phyloP scores from a whole-genome alignment of 768 basidiomycete genomes.

The Amanita phalloides region DNA sequence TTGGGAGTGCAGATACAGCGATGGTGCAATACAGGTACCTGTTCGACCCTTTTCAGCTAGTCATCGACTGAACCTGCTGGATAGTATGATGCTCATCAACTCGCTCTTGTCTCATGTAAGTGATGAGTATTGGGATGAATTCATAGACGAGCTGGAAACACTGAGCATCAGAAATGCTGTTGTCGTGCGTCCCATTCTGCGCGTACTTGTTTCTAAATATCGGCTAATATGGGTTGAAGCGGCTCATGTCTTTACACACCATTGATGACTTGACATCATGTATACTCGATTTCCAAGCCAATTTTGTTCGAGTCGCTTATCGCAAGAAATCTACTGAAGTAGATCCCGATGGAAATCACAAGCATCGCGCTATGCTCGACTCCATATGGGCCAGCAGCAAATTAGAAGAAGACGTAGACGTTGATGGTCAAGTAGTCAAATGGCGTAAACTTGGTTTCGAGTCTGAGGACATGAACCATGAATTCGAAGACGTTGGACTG shows the following conservation, averaged over 20 bases:
- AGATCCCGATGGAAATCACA: constrained; percentile 51
- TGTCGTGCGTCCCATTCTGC: constrained; percentile 42
- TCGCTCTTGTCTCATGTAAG: constrained; percentile 73
- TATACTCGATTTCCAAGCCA: constrained; percentile 83
- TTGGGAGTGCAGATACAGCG: constrained; percentile 75
- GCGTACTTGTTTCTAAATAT: neutral
- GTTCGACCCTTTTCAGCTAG: neutral
- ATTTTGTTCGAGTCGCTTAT: constrained; percentile 68
- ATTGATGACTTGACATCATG: constrained; percentile 76
- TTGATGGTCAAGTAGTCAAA: constrained; percentile 39
- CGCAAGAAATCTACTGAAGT: constrained; percentile 74
- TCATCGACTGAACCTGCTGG: constrained; percentile 7
- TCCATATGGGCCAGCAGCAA: constrained; percentile 62
- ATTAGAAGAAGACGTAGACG: constrained; percentile 40
- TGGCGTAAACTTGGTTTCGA: constrained; percentile 78
- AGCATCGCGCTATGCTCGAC: constrained; percentile 45
- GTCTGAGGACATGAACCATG: constrained; percentile 60
- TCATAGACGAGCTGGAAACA: constrained; percentile 63
- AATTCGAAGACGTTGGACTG: constrained; percentile 71
- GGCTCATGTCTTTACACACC: constrained; percentile 74
- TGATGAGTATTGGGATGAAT: constrained; percentile 69
- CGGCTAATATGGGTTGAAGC: constrained; percentile 27
- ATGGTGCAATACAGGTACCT: constrained; percentile 74
- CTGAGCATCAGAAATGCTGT: constrained; percentile 76
- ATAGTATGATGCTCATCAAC: constrained; percentile 84